Evolutionary conservation across 2,329 filamentous ascomycete genomes (phyloP), one percentile per base, ranked within the genome.

Genomic region (Gaeumannomyces sp.): DNA sequence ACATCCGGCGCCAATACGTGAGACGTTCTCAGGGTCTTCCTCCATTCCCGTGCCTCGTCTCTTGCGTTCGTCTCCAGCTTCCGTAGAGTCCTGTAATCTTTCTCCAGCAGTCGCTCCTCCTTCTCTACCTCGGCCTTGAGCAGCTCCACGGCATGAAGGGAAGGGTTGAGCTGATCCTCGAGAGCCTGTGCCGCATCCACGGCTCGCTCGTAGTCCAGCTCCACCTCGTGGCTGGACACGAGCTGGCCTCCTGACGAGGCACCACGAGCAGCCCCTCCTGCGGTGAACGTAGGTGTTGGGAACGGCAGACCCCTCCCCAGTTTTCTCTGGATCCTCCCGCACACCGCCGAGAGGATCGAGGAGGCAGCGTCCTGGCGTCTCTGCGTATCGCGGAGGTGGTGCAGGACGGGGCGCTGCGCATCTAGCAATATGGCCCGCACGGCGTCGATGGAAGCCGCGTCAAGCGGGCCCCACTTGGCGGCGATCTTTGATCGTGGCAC

Each of bases 201-300:
- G 19, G 88, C 82, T 69, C 81, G 83, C 72, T 91, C 88, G 68
- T 88, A 88, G 70, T 89, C 83, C 60, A 92, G 84, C 71, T 89
- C 86, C 33, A 81, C 78, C 59, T 83, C 83, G 62, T 85, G 80
- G 22, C 80, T 77, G 10, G 77, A 53, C 29, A 16, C 31, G 45
- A 53, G 45, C n/a, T 53, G 45, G n/a, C 59, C 59, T 27, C 19
- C 29, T 31, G 29, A 28, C 10, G 11, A 31, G 19, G 19, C 19
- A 53, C 31, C 61, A 14, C 33, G 50, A 56, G 35, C 19, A 59
- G 28, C 14, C 13, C 59, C 14, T 8, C 64, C 62, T 14, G 29
- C 11, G 14, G 31, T 28, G 4, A 65, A 58, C 11, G 66, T 66
- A 0, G 65, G 79, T 0, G 85, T 85, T 1, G 89, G 89, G 71